Conservation (phyloP, 768 basidiomycete species). For the Boletus tomentosulus region DNA sequence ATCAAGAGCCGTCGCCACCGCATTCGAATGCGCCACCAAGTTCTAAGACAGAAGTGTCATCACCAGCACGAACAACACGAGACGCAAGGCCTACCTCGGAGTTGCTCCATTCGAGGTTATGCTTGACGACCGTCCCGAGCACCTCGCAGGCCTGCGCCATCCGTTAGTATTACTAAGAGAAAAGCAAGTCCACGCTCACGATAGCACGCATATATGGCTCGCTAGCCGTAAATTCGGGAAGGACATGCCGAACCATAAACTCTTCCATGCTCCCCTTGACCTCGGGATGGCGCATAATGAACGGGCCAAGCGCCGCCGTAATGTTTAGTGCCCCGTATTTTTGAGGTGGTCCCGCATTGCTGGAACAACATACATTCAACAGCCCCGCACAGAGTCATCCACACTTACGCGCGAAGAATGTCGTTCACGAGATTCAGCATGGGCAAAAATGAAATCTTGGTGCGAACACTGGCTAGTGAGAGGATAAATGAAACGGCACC, state of each 20-base stretch:
- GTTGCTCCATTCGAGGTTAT: constrained; percentile 60
- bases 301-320: constrained; percentile 67
- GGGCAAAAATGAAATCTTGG: constrained; percentile 77
- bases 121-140: constrained; percentile 66
- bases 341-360: constrained; percentile 54
- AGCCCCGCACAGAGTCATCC: background rate
- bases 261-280: constrained; percentile 74
- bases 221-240: constrained; percentile 61
- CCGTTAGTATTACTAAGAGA: background rate
- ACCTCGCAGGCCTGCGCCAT: constrained; percentile 71
- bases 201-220: constrained; percentile 77
- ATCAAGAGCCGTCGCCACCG: constrained; percentile 63
- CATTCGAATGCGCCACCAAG: constrained; percentile 59
- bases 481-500: constrained; percentile 80
- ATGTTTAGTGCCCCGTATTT: constrained; percentile 85
- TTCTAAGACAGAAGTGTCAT: constrained; percentile 38
- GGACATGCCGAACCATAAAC: constrained; percentile 69
- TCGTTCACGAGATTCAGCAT: constrained; percentile 75
- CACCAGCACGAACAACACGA: background rate
- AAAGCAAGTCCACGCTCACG: constrained; percentile 40
- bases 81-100: constrained; percentile 45
- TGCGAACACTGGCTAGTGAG: constrained; percentile 71
- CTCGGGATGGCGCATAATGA: constrained; percentile 82
- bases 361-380: constrained; percentile 15
- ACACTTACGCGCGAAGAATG: constrained; percentile 60